Evolutionary conservation across 805 yeast genomes (phyloP).

Genomic region (Diddensiella transvaalensis): DNA sequence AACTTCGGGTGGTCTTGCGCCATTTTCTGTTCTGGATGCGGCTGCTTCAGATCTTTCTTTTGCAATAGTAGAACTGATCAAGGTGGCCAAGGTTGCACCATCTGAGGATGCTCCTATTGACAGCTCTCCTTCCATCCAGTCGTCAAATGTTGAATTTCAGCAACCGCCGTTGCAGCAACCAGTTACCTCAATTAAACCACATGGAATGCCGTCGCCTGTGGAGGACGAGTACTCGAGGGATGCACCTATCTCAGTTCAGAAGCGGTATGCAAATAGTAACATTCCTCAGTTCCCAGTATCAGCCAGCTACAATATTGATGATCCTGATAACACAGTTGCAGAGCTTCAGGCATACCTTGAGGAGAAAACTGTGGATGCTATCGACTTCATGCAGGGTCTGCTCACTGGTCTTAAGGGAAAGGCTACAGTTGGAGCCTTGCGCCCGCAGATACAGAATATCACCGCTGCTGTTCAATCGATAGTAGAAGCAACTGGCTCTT

Average conservation of each 20-base stretch:
- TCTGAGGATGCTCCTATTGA: not conserved
- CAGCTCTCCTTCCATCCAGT: not conserved
- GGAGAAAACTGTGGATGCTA: slow-evolving; percentile 90
- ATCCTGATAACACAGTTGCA: slow-evolving; percentile 83
- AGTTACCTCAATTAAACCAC: not conserved
- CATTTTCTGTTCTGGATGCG: slow-evolving; percentile 66
- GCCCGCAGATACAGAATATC: slow-evolving; percentile 72
- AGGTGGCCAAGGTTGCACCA: slow-evolving; percentile 29
- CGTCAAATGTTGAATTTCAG: not conserved
- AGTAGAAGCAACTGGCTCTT: slow-evolving; percentile 82
- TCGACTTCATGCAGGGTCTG: slow-evolving; percentile 80
- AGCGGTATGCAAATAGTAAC: slow-evolving; percentile 11
- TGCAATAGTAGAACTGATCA: slow-evolving; percentile 43
- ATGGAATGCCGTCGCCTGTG: slow-evolving; percentile 1
- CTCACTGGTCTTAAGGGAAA: slow-evolving; percentile 47
- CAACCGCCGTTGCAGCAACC: not conserved
- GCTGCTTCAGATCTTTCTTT: slow-evolving; percentile 72
- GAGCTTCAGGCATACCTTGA: slow-evolving; percentile 82
- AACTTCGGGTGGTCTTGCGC: slow-evolving; percentile 59
- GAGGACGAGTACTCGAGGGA: not conserved
- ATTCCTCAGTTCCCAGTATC: slow-evolving; percentile 2
- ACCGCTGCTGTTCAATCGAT: slow-evolving; percentile 75
- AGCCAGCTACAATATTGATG: slow-evolving; percentile 65
- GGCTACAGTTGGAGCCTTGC: slow-evolving; percentile 69
- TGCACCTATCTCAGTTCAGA: not conserved